phyloP scores from a whole-genome alignment of 768 basidiomycete species.

The Tylopilus plumbeoviolaceoides region DNA sequence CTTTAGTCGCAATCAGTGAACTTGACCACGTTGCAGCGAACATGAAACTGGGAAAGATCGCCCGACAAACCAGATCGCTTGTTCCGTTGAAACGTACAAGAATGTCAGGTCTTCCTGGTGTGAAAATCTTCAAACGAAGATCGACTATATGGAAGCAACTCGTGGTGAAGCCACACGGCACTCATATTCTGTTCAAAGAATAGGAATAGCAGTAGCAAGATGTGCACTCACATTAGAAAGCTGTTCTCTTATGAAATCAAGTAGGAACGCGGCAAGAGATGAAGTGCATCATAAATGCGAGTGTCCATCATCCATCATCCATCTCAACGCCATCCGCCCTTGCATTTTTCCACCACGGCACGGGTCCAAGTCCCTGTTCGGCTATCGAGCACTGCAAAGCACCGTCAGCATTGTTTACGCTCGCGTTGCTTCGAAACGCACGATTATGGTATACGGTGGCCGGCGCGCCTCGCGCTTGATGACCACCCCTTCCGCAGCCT shows the following conservation, averaged over 20 bases:
- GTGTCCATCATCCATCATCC: slow-evolving; percentile 33
- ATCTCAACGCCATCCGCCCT: slow-evolving; percentile 38
- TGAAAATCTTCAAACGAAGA: not conserved
- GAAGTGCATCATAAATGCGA: not conserved
- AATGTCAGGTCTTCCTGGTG: not conserved
- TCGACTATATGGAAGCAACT: not conserved
- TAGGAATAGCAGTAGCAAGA: not conserved
- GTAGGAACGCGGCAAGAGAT: not conserved
- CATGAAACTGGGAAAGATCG: not conserved
- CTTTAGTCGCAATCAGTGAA: not conserved
- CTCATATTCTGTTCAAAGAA: not conserved
- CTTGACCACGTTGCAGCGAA: not conserved
- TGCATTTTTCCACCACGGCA: slow-evolving; percentile 68
- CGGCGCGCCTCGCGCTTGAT: slow-evolving; percentile 44
- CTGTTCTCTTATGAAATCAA: not conserved
- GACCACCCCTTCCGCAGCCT: slow-evolving; percentile 64
- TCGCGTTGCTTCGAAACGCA: slow-evolving; percentile 31
- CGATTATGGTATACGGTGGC: slow-evolving; percentile 69
- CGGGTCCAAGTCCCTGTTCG: slow-evolving; percentile 77
- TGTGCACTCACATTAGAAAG: slow-evolving; percentile 1
- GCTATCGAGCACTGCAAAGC: slow-evolving; percentile 70
- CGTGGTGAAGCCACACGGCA: not conserved
- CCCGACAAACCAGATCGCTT: not conserved
- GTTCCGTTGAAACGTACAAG: not conserved
- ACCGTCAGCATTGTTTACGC: not conserved